Conservation (phyloP, 2,329 filamentous ascomycete genomes). For the Sodiomyces alkalinus region DNA sequence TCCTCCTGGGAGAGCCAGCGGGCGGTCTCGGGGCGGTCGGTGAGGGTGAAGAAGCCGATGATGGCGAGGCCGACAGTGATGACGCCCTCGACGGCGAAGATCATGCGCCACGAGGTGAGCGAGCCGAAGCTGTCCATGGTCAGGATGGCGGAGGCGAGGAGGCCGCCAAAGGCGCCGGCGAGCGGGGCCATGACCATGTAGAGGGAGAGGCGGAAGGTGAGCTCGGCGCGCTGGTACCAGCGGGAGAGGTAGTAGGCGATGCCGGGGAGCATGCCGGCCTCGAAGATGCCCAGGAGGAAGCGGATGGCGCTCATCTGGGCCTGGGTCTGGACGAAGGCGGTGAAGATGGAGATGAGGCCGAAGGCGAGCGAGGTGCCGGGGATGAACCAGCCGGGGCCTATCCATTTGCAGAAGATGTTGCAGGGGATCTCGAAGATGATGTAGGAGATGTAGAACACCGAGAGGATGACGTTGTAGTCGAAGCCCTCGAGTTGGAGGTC, state of each 20-base stretch:
- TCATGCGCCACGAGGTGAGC: slow-evolving; percentile 48
- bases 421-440: slow-evolving; percentile 58
- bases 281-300: slow-evolving; percentile 53
- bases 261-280: slow-evolving; percentile 59
- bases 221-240: slow-evolving; percentile 56
- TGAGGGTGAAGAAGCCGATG: slow-evolving; percentile 47
- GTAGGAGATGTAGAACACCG: slow-evolving; percentile 58
- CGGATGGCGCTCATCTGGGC: slow-evolving; percentile 41
- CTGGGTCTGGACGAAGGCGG: slow-evolving; percentile 46
- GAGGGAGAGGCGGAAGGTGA: slow-evolving; percentile 50
- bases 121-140: slow-evolving; percentile 41
- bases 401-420: slow-evolving; percentile 53
- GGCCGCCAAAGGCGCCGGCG: slow-evolving; percentile 55
- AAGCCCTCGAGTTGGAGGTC: slow-evolving; percentile 44
- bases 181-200: slow-evolving; percentile 59
- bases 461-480: slow-evolving; percentile 55
- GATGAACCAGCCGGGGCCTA: slow-evolving; percentile 60
- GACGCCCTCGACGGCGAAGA: slow-evolving; percentile 56
- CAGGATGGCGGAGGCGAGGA: slow-evolving; percentile 50
- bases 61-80: slow-evolving; percentile 28
- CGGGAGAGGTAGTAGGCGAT: slow-evolving; percentile 59
- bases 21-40: slow-evolving; percentile 53
- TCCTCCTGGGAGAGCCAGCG: slow-evolving; percentile 50
- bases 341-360: slow-evolving; percentile 46
- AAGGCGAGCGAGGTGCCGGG: slow-evolving; percentile 47